These are phyloP conservation scores for Epichloe festucae DNA, from an alignment of 2,329 filamentous ascomycete species.

Conservation along the genomic window DNA sequence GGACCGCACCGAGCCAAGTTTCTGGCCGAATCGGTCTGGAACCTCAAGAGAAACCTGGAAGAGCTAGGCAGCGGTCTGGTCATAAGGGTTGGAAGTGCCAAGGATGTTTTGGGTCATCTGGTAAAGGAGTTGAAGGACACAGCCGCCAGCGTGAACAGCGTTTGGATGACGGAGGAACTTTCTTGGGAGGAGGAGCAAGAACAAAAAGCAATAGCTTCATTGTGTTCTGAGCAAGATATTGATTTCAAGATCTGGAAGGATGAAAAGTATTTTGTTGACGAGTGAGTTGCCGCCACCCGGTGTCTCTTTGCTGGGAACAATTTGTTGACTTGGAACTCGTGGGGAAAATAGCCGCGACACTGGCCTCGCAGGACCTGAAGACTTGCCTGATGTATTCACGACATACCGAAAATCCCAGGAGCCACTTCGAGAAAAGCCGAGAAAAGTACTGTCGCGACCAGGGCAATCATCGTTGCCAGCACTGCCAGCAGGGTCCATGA, in stretches of 20 bases:
- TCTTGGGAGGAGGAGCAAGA: conserved; percentile 57
- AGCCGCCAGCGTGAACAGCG: conserved; percentile 37
- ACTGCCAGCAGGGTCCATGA: conserved; percentile 32
- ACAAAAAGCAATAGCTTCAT: conserved; percentile 38
- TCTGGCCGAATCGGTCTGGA: conserved; percentile 59
- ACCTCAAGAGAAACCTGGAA: conserved; percentile 51
- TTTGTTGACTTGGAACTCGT: neutral
- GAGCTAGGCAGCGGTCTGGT: conserved; percentile 46
- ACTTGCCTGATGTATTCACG: conserved; percentile 65
- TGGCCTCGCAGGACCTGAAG: conserved; percentile 38
- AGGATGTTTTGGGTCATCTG: conserved; percentile 46
- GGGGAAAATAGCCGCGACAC: conserved; percentile 46
- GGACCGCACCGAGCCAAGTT: conserved; percentile 62
- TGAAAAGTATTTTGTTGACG: conserved; percentile 68
- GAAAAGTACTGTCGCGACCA: conserved; percentile 41
- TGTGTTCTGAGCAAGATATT: conserved; percentile 39
- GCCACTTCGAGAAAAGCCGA: conserved; percentile 52
- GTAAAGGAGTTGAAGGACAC: conserved; percentile 33
- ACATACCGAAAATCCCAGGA: conserved; percentile 61
- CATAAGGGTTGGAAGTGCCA: conserved; percentile 48
- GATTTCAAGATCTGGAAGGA: conserved; percentile 56
- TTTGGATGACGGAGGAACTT: conserved; percentile 66
- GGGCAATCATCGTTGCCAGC: conserved; percentile 38
- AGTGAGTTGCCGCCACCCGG: conserved; percentile 39
- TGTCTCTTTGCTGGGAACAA: neutral